Percentiles rank a stretch among this genome's conserved stretches.
phyloP scores from a whole-genome alignment of 768 basidiomycete genomes.

The Mycena latifolia region DNA sequence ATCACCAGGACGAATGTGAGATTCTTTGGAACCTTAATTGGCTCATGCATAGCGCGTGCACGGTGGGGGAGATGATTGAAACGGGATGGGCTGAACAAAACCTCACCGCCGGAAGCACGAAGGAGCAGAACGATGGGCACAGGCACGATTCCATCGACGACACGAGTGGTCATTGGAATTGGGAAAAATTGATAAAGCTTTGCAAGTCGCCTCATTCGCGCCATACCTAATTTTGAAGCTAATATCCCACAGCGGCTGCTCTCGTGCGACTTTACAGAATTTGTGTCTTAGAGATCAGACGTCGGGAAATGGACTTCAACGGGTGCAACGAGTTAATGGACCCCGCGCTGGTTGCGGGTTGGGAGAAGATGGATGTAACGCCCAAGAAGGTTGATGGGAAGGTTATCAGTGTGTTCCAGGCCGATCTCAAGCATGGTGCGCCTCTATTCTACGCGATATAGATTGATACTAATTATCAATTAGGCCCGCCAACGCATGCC shows the following conservation, averaged over 20 bases:
- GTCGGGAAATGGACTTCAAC: background rate
- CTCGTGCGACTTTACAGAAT: background rate
- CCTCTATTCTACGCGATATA: background rate
- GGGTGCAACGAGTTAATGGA: background rate
- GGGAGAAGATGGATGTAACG: background rate
- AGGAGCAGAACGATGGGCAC: slow-evolving; percentile 35
- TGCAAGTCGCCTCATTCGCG: background rate
- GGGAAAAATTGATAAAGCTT: slow-evolving; percentile 16
- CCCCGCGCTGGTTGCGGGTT: background rate
- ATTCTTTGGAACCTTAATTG: slow-evolving; percentile 42
- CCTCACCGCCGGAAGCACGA: slow-evolving; percentile 30
- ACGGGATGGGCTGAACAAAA: slow-evolving; percentile 32
- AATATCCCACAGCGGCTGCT: background rate
- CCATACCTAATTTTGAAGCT: too few relatives aligned
- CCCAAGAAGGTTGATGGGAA: slow-evolving; percentile 6
- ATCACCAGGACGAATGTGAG: slow-evolving; percentile 42
- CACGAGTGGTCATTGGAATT: slow-evolving; percentile 28
- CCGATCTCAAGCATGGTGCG: slow-evolving; percentile 1
- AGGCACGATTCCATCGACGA: slow-evolving; percentile 31
- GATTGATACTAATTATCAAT: too few relatives aligned
- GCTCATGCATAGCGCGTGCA: slow-evolving; percentile 37
- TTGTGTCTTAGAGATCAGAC: background rate
- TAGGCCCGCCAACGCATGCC: slow-evolving; percentile 22
- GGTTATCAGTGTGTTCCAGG: slow-evolving; percentile 5
- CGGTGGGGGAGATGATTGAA: slow-evolving; percentile 46